Evolutionary conservation across 192 early-diverging fungal species (phyloP), one percentile per base, ranked within the genome.

Genomic region (Coemansia sp.): DNA sequence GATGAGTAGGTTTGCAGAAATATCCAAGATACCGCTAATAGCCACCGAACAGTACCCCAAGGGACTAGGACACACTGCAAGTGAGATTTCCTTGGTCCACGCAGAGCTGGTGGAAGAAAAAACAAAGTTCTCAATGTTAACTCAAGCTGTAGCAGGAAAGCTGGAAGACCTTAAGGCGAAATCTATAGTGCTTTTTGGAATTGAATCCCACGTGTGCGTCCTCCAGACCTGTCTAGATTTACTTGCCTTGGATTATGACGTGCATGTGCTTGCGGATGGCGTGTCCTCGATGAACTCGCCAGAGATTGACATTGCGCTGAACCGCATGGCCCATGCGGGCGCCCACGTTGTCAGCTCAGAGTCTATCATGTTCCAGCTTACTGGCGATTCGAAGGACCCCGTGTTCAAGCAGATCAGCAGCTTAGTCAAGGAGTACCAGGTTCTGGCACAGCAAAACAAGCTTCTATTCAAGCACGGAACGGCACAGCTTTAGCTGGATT

Each of bases 131-230:
- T 94, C 92, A 33, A 97, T 97, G 97, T 70, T 76, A 32, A 83
- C 89, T 0, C 85, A 86, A 0, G 85, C 85, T 29, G 87, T 95
- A 5, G 51, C 77, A 39, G 62, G 75, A 1, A 68, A 84, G 54
- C 67, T 91, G 8, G 64, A 89, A 63, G 73, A 82, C 27, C 60
- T 78, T 14, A 51, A 71, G 25, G 85, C 78, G 33, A 85, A 87
- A 50, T 91, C 89, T 5, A 86, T 93, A 6, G 85, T 98, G 3
- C 71, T 98, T 19, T 93, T 94, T 76, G 97, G 96, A 19, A 93
- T 95, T 61, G 95, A 98, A 86, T 85, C 93, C 14, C 97, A 98
- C 70, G 95, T 98, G 5, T 98, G 97, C 70, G 90, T 98, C 5
- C 64, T 94, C 39, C 97, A 98, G 79, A 97, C 97, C 11, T 90